Conservation (phyloP, 2,329 filamentous ascomycete genomes). For the Aspergillus neotritici region DNA sequence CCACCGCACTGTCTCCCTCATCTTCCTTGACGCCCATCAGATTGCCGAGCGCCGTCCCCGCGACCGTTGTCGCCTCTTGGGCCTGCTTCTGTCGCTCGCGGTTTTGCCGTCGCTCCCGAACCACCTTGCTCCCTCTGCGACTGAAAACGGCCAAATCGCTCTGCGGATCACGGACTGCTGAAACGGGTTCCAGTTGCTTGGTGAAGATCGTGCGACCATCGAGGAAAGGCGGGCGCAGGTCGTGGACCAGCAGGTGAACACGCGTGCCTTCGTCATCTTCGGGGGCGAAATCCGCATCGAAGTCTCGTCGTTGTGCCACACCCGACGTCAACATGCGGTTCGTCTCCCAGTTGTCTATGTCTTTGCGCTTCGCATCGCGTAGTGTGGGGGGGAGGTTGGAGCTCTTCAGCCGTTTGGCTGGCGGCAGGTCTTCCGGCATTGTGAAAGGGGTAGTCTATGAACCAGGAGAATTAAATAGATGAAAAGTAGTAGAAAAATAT, state of each 20-base stretch:
- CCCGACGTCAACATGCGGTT: constrained; percentile 97
- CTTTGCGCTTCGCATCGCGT: constrained; percentile 64
- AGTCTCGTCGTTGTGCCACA: constrained; percentile 81
- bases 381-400: constrained; percentile 31
- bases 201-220: constrained; percentile 95
- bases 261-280: constrained; percentile 80
- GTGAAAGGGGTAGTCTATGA: not conserved
- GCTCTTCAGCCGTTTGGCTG: constrained; percentile 37
- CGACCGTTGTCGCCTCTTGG: constrained; percentile 87
- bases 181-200: constrained; percentile 91
- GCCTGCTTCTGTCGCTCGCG: constrained; percentile 91
- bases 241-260: constrained; percentile 86
- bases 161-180: constrained; percentile 85
- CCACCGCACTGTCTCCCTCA: constrained; percentile 76
- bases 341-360: constrained; percentile 97
- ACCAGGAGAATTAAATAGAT: not conserved
- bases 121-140: constrained; percentile 87
- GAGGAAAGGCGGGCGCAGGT: constrained; percentile 87
- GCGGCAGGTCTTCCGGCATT: constrained; percentile 35
- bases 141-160: constrained; percentile 99
- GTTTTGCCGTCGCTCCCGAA: constrained; percentile 84
- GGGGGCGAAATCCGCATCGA: constrained; percentile 75
- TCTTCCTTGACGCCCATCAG: constrained; percentile 94
- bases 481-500: not conserved
- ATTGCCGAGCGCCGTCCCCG: constrained; percentile 87